Evolutionary conservation across 805 yeast species (phyloP), one percentile per base, ranked within the genome.

Genomic region (Pichia phayaonensis): DNA sequence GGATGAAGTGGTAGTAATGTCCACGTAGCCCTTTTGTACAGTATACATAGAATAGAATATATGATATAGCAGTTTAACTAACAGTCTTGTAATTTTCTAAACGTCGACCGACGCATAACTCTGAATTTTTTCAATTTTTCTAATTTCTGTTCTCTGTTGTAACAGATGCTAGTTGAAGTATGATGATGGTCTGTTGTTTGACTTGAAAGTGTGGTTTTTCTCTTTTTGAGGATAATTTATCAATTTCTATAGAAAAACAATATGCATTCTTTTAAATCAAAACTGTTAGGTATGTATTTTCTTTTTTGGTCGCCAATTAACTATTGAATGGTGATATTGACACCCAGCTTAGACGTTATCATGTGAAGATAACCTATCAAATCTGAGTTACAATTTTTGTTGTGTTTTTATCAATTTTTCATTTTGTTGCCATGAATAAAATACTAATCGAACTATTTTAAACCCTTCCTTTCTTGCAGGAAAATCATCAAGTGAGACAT

Each of bases 241-340:
- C 8, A 16, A 20, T 7, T n/a, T 34, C 18, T 34, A 3, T 3
- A 6, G 10, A 18, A 15, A 18, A 21, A 5, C 29, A 22, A 34
- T n/a, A 49, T 49, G 52, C 52, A 49, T 36, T 49, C 52, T 15
- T 34, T 49, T 7, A 49, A 40, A 4, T 49, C 52, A 15, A 49
- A 49, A n/a, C 46, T 49, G n/a, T 21, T 49, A 36, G 52, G 52
- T 49, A 49, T 8, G 50, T 42, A 11, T 11, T 20, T 34, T 34
- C 38, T n/a, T 34, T 34, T 34, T 7, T 1, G 1, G n/a, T 34
- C 11, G 10, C 8, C n/a, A 34, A 16, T 34, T 34, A 11, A 3
- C 11, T n/a, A 6, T 16, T 34, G 38, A 34, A 3, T 34, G 10
- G 11, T 34, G 20, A 16, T 34, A n/a, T 34, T n/a, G 20, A n/a